Percentiles rank a stretch among this genome's conserved stretches.
Conservation (phyloP, 1,284 basidiomycete species). For the Veloboletus limbatus region DNA sequence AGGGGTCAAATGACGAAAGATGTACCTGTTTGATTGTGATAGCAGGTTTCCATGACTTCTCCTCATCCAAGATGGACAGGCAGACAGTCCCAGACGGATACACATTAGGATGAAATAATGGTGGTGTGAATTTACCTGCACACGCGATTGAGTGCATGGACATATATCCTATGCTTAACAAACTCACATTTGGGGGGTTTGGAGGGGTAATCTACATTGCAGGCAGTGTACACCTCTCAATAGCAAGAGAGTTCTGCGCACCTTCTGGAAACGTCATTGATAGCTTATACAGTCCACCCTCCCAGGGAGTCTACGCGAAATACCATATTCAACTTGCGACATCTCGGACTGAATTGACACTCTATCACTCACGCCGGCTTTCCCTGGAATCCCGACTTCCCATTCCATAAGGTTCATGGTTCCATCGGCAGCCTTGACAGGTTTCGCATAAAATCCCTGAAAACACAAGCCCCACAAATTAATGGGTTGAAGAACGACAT, state of each 20-base stretch:
- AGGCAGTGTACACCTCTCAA: constrained; percentile 2
- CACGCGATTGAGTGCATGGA: constrained; percentile 5
- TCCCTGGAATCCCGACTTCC: constrained; percentile 97
- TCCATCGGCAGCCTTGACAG: constrained; percentile 85
- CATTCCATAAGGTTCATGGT: constrained; percentile 96
- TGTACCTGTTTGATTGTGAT: constrained; percentile 97
- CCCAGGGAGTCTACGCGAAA: constrained; percentile 85
- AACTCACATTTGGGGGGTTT: constrained; percentile 91
- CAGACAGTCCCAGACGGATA: constrained; percentile 99
- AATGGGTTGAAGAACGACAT: constrained; percentile 1
- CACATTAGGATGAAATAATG: constrained; percentile 97
- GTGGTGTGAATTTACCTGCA: constrained; percentile 93
- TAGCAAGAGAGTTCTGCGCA: constrained; percentile 29
- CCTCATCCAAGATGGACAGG: constrained; percentile 96
- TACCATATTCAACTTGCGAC: constrained; percentile 13
- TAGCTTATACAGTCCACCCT: constrained; percentile 92
- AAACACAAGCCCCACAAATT: constrained; percentile 6
- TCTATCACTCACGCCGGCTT: constrained; percentile 60
- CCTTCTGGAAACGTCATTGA: constrained; percentile 95
- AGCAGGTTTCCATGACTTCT: constrained; percentile 98
- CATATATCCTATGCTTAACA: constrained; percentile 1
- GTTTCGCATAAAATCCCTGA: constrained; percentile 96
- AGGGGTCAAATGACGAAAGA: constrained; percentile 4
- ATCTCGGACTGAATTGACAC: constrained; percentile 11
- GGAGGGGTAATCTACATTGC: constrained; percentile 80